Conservation (phyloP, 2,329 filamentous ascomycete species). For the Fusarium brachygibbosum region DNA sequence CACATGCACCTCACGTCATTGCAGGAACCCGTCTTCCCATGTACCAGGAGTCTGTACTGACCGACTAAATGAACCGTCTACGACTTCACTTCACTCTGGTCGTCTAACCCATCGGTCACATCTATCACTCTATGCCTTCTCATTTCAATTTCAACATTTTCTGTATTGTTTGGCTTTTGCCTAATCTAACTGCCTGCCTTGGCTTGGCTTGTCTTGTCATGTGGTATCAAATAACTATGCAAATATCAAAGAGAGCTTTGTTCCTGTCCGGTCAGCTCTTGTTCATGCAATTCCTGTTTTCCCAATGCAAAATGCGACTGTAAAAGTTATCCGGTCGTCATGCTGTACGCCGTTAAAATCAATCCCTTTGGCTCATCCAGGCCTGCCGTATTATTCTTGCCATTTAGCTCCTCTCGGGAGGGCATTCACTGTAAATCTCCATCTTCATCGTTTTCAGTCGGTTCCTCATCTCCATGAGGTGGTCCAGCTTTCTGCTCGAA, state of each 20-base stretch:
- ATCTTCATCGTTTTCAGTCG: conserved; percentile 69
- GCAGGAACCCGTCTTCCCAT: conserved; percentile 17
- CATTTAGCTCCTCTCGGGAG: conserved; percentile 47
- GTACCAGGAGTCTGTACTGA: background rate
- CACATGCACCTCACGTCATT: conserved; percentile 44
- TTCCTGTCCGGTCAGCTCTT: conserved; percentile 40
- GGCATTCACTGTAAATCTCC: conserved; percentile 67
- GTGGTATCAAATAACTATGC: conserved; percentile 49
- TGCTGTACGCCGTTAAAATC: conserved; percentile 44
- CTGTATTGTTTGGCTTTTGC: conserved; percentile 47
- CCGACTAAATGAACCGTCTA: too few relatives aligned
- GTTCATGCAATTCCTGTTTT: conserved; percentile 47
- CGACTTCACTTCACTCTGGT: background rate
- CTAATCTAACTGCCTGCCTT: conserved; percentile 25
- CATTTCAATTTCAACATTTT: conserved; percentile 38
- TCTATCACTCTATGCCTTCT: conserved; percentile 11
- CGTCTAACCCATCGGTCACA: background rate
- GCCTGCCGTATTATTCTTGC: conserved; percentile 36
- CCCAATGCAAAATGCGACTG: conserved; percentile 44
- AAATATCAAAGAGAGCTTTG: conserved; percentile 46
- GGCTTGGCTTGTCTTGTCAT: conserved; percentile 35
- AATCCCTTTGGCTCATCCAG: conserved; percentile 23
- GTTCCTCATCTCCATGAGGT: conserved; percentile 67
- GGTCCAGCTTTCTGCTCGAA: conserved; percentile 63
- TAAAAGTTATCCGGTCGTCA: conserved; percentile 48